phyloP scores from a whole-genome alignment of 164 flowering plant species.

The Berberis thunbergii region DNA sequence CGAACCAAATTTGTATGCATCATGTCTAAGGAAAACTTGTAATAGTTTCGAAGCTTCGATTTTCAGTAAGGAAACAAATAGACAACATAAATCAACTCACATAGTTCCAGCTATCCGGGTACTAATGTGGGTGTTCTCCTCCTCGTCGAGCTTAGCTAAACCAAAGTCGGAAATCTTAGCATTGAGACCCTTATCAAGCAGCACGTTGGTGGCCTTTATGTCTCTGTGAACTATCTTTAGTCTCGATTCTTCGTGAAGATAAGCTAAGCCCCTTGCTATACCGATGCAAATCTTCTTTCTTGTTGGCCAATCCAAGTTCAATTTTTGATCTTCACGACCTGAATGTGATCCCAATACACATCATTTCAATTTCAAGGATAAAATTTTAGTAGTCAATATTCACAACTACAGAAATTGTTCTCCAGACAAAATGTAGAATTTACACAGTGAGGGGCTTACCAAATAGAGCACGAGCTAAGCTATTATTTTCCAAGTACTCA shows the following conservation, averaged over 20 bases:
- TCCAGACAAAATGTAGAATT: background rate
- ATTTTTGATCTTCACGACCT: slow-evolving; percentile 28
- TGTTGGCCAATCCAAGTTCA: slow-evolving; percentile 54
- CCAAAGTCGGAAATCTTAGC: slow-evolving; percentile 48
- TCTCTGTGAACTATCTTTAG: slow-evolving; percentile 76
- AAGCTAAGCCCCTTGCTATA: slow-evolving; percentile 64
- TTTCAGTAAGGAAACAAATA: background rate
- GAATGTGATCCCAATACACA: background rate
- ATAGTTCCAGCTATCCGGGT: slow-evolving; percentile 71
- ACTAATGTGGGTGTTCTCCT: slow-evolving; percentile 68
- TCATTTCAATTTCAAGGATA: background rate
- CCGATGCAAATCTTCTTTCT: slow-evolving; percentile 51
- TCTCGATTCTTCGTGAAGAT: slow-evolving; percentile 74
- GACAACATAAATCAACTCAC: slow-evolving; percentile 23
- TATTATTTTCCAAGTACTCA: slow-evolving; percentile 11
- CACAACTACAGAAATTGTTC: background rate
- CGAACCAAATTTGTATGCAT: background rate
- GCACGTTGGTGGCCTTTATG: slow-evolving; percentile 64
- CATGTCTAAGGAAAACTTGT: background rate
- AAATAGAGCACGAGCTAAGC: slow-evolving; percentile 12
- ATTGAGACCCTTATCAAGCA: slow-evolving; percentile 47
- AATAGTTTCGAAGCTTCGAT: background rate
- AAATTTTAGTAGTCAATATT: background rate
- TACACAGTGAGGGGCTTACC: slow-evolving; percentile 1
- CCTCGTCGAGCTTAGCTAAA: slow-evolving; percentile 52